Evolutionary conservation across 345 rosid genomes (phyloP).

Genomic region (Psidium friedrichsthalianum): DNA sequence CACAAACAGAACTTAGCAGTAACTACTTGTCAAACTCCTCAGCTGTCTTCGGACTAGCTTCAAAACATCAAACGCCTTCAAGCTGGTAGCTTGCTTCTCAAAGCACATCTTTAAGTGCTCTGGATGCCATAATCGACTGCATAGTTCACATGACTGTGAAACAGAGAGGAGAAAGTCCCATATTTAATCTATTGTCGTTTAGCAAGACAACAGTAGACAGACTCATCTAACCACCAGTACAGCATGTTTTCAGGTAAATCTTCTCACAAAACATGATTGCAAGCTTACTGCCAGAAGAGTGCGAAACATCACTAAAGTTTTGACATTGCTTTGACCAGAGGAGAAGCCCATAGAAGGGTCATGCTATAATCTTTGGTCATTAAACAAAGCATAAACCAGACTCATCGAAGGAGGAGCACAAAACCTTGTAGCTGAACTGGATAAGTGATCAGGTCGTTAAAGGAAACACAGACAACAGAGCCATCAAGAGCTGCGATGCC

Average conservation of each 20-base stretch:
- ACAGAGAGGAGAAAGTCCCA: not conserved
- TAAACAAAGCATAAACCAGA: not conserved
- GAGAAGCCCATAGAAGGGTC: not conserved
- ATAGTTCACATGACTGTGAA: not conserved
- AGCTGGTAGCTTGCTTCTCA: not conserved
- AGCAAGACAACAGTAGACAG: not conserved
- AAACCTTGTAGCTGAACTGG: not conserved
- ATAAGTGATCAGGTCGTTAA: not conserved
- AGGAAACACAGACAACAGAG: not conserved
- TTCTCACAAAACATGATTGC: not conserved
- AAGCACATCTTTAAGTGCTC: not conserved
- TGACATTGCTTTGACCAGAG: not conserved
- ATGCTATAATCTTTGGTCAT: not conserved
- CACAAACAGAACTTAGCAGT: not conserved
- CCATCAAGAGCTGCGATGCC: not conserved
- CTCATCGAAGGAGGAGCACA: not conserved
- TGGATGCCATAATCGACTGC: not conserved
- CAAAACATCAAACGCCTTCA: not conserved
- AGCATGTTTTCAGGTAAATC: too few species aligned
- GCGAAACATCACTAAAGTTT: not conserved
- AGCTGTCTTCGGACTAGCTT: not conserved
- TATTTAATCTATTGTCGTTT: not conserved
- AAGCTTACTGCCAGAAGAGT: not conserved
- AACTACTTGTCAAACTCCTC: not conserved
- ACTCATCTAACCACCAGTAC: not conserved